Evolutionary conservation across 106 monocot species (phyloP).

Genomic region (Dendrobium chrysotoxum): DNA sequence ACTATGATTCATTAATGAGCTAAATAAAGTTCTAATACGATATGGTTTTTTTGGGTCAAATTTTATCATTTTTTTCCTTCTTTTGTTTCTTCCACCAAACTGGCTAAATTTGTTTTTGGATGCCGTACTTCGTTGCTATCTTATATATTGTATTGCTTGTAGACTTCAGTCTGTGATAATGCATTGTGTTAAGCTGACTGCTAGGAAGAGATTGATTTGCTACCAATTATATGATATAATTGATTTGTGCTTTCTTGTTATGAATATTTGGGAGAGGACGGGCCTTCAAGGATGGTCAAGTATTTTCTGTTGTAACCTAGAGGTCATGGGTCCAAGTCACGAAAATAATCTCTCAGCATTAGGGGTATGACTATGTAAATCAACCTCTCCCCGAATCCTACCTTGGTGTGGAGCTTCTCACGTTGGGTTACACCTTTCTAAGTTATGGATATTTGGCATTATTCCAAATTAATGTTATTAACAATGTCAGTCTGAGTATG

Average conservation of each 20-base stretch:
- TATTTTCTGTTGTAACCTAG: background rate
- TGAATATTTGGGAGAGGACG: background rate
- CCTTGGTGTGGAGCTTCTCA: background rate
- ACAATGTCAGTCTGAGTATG: constrained; percentile 1
- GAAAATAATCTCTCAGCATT: background rate
- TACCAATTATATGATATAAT: constrained; percentile 2
- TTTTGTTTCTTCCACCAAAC: background rate
- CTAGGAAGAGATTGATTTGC: background rate
- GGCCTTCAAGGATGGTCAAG: background rate
- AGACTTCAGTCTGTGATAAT: background rate
- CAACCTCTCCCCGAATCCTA: background rate
- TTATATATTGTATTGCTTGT: background rate
- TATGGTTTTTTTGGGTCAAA: too few relatives aligned
- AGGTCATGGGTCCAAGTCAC: too few relatives aligned
- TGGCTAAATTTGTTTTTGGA: background rate
- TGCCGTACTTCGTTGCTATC: background rate
- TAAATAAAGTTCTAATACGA: background rate
- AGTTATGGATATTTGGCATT: background rate
- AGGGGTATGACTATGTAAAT: background rate
- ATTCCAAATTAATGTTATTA: background rate
- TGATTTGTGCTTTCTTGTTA: background rate
- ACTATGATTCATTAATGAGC: background rate
- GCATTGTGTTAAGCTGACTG: background rate
- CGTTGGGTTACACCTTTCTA: background rate
- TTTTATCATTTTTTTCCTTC: background rate